Evolutionary conservation across 345 rosid genomes (phyloP).

Genomic region (Punica granatum): DNA sequence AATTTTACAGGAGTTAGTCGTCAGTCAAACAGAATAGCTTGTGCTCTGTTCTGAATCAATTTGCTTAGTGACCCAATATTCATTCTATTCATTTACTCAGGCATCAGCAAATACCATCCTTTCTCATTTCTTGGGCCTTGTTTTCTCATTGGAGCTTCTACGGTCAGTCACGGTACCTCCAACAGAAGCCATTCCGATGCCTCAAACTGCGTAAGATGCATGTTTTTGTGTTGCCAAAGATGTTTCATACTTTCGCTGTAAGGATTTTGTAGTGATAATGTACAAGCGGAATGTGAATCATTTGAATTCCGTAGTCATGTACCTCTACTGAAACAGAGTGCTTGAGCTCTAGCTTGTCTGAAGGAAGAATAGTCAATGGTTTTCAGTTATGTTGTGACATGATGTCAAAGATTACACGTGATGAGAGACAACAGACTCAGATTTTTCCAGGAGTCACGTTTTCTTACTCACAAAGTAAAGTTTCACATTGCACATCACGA

Average conservation of each 20-base stretch:
- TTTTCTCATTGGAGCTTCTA: slow-evolving; percentile 83
- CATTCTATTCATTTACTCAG: slow-evolving; percentile 34
- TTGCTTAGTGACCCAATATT: not conserved
- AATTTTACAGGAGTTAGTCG: not conserved
- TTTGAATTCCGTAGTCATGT: not conserved
- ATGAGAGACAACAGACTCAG: no score
- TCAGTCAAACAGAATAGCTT: not conserved
- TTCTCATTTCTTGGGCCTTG: slow-evolving; percentile 90
- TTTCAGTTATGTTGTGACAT: not conserved
- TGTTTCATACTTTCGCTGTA: not conserved
- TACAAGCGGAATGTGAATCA: not conserved
- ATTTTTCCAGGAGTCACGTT: no score
- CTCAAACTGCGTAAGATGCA: slow-evolving; percentile 39
- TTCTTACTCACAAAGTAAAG: no score
- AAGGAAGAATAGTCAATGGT: not conserved
- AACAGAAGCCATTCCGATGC: slow-evolving; percentile 41
- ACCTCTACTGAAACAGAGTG: not conserved
- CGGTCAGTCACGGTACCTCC: slow-evolving; percentile 80
- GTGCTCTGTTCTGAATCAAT: not conserved
- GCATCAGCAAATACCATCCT: slow-evolving; percentile 93
- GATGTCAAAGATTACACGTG: not conserved
- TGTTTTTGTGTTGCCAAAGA: not conserved
- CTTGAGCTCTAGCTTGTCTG: not conserved
- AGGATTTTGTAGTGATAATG: not conserved
- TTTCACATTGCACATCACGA: no score